Evolutionary conservation across 179 eudicot species (phyloP).

Genomic region (Sideroxylon spinosum): DNA sequence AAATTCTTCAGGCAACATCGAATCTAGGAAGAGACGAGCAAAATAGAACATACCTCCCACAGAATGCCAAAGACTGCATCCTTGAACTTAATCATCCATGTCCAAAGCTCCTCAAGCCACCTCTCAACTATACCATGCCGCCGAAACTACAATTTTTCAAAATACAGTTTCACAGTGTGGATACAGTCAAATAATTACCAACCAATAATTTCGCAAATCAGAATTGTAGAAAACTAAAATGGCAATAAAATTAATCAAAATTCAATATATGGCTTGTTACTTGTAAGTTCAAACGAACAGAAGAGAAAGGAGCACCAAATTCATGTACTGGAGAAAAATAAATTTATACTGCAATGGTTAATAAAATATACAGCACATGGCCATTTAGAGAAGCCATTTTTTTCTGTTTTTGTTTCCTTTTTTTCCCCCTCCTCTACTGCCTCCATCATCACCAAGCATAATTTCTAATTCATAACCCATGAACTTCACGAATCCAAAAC

Average conservation of each 20-base stretch:
- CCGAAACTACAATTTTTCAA: conserved; percentile 55
- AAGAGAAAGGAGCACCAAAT: conserved; percentile 5
- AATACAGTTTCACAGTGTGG: conserved; percentile 16
- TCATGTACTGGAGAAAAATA: neutral
- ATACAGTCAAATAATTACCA: conserved; percentile 4
- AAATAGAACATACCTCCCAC: conserved; percentile 53
- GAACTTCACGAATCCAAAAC: neutral
- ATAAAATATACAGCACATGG: neutral
- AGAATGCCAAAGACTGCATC: conserved; percentile 59
- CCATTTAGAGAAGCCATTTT: neutral
- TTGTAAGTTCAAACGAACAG: neutral
- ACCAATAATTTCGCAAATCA: neutral
- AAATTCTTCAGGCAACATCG: neutral
- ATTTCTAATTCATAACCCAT: neutral
- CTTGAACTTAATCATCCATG: conserved; percentile 64
- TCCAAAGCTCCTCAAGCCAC: conserved; percentile 86
- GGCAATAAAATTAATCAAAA: neutral
- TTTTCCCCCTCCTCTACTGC: neutral
- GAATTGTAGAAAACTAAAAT: neutral
- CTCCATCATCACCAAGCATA: neutral
- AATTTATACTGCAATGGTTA: neutral
- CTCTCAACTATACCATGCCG: conserved; percentile 75
- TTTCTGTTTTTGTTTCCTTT: neutral
- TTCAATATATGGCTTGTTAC: neutral
- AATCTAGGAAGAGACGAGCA: conserved; percentile 3